These are phyloP conservation scores for Tetrahymena malaccensis DNA, from an alignment of 73 alveolate species.

Conservation along the genomic window DNA sequence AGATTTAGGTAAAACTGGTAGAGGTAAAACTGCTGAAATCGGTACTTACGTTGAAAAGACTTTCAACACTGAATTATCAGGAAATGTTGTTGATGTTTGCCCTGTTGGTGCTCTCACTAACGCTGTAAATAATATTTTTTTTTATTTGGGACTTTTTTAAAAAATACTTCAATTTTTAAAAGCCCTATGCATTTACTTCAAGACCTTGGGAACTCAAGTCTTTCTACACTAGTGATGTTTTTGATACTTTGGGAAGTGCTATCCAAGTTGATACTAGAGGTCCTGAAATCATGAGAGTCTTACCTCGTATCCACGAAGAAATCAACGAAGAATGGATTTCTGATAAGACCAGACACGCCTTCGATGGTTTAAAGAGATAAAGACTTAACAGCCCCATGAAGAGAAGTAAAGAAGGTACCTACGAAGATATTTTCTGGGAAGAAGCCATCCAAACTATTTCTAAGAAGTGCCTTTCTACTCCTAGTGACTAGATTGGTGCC, in stretches of 20 bases:
- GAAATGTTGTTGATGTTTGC: conserved; percentile 80
- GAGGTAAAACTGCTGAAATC: conserved; percentile 78
- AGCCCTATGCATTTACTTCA: conserved; percentile 78
- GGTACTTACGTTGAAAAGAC: conserved; percentile 78
- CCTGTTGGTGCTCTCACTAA: conserved; percentile 91
- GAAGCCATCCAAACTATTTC: conserved; percentile 62
- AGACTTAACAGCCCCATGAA: conserved; percentile 65
- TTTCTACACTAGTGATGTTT: conserved; percentile 68
- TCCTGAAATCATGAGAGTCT: conserved; percentile 79
- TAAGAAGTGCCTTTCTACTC: conserved; percentile 40
- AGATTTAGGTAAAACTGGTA: conserved; percentile 73
- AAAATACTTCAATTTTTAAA: not conserved
- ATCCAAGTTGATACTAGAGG: conserved; percentile 81
- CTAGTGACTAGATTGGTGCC: conserved; percentile 72
- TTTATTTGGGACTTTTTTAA: no score
- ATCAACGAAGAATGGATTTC: conserved; percentile 84
- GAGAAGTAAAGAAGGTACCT: conserved; percentile 53
- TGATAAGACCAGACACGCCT: conserved; percentile 81
- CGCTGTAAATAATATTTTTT: not conserved
- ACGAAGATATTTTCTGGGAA: conserved; percentile 68
- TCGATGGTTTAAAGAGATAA: conserved; percentile 79
- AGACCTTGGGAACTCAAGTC: conserved; percentile 89
- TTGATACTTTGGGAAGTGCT: conserved; percentile 63
- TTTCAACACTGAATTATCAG: conserved; percentile 80
- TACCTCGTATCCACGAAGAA: conserved; percentile 83